Evolutionary conservation across 805 yeast species (phyloP).

Genomic region (Zygoascus ofunaensis): DNA sequence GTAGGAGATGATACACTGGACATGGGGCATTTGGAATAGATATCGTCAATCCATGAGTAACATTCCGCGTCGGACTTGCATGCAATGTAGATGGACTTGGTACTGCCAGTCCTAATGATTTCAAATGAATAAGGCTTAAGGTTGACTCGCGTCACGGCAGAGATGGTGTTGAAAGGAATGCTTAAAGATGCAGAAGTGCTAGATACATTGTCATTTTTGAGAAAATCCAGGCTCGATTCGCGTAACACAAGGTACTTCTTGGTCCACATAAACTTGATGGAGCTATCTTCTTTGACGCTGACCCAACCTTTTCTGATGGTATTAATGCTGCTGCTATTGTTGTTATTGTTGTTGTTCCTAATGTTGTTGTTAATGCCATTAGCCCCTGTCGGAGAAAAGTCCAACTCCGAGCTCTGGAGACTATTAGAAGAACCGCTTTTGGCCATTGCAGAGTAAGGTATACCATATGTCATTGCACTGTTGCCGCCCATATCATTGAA

Average conservation of each 20-base stretch:
- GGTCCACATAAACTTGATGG: conserved; percentile 81
- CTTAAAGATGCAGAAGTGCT: conserved; percentile 21
- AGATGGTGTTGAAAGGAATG: conserved; percentile 49
- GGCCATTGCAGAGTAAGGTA: not conserved
- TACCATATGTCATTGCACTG: not conserved
- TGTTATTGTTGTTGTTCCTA: too few relatives aligned
- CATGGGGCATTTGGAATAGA: conserved; percentile 37
- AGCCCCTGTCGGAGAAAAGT: conserved; percentile 3
- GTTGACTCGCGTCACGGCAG: conserved; percentile 58
- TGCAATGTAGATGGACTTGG: conserved; percentile 61
- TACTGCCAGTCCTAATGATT: conserved; percentile 38
- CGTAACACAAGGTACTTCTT: conserved; percentile 71
- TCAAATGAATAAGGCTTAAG: conserved; percentile 76
- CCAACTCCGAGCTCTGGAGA: not conserved
- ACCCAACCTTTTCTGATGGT: conserved; percentile 66
- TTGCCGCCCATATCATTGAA: too few relatives aligned
- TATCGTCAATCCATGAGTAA: conserved; percentile 85
- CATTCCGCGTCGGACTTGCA: conserved; percentile 73
- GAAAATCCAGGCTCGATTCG: conserved; percentile 66
- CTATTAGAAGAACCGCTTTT: not conserved
- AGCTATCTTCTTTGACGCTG: conserved; percentile 83
- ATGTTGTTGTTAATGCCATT: not conserved
- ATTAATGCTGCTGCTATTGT: too few relatives aligned
- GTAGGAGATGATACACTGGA: conserved; percentile 78
- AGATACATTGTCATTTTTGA: conserved; percentile 45